phyloP scores from a whole-genome alignment of 345 rosid genomes.

The Viola odorata region DNA sequence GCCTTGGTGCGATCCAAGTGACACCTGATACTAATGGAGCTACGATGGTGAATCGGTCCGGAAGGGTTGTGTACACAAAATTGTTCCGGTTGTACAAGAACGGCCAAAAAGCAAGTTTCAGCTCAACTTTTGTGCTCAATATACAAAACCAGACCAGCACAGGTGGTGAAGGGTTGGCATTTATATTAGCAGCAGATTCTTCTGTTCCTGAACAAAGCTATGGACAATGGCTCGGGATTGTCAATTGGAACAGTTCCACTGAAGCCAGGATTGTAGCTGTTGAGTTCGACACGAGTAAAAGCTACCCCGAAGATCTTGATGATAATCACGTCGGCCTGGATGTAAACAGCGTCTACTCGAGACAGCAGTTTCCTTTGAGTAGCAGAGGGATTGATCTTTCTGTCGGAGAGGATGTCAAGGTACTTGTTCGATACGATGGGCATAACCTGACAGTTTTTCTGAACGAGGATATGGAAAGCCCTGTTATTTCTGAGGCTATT shows the following conservation, averaged over 20 bases:
- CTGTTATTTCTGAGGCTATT: constrained; percentile 31
- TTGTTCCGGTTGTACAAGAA: constrained; percentile 37
- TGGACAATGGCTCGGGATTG: constrained; percentile 66
- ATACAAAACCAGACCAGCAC: constrained; percentile 31
- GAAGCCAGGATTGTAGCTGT: constrained; percentile 41
- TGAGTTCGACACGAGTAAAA: constrained; percentile 68
- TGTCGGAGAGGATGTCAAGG: constrained; percentile 12
- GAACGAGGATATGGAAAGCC: constrained; percentile 13
- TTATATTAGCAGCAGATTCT: constrained; percentile 30
- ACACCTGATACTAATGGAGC: constrained; percentile 37
- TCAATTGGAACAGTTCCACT: constrained; percentile 32
- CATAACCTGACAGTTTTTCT: constrained; percentile 40
- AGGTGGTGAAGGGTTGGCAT: constrained; percentile 77
- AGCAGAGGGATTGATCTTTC: constrained; percentile 23
- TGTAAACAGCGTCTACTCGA: constrained; percentile 38
- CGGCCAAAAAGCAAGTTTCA: constrained; percentile 32
- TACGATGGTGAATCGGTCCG: constrained; percentile 21
- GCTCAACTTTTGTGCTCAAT: constrained; percentile 49
- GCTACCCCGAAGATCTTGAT: constrained; percentile 42
- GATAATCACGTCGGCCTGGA: constrained; percentile 66
- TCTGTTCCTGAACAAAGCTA: constrained; percentile 33
- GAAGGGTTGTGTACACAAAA: constrained; percentile 33
- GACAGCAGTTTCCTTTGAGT: constrained; percentile 36
- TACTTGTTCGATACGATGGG: constrained; percentile 39
- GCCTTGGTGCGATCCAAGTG: constrained; percentile 45